Evolutionary conservation across 2,329 filamentous ascomycete genomes (phyloP), one percentile per base, ranked within the genome.

Genomic region (Colletotrichum ledebouriae): DNA sequence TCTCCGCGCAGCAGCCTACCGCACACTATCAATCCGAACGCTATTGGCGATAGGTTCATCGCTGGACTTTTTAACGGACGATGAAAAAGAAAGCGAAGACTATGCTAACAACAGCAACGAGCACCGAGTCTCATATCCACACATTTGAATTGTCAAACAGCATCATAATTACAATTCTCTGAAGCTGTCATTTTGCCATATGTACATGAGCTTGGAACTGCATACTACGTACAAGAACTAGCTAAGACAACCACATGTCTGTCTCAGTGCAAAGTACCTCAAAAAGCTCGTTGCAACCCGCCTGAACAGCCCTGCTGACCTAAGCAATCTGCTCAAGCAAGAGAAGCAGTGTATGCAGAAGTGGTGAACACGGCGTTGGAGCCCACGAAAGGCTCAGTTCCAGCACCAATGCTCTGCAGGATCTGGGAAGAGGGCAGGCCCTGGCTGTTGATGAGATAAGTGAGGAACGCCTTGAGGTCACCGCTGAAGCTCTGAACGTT

Each of bases 331-430:
- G n/a, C 15, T 52, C 50, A 67, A 17, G 49, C 39, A 6, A 64
- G 46, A 10, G 59, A 63, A 4, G 55, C 67, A 6, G 53, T 57
- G 47, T 71, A 71, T n/a, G 67, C 47, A 25, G 41, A 53, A 17
- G 70, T 71, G 12, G 72, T 72, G 67, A 75, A 74, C 20, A 71
- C 63, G 29, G 71, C 73, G 58, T 84, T 78, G 44, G 72, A 80
- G 63, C 86, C 86, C 69, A 81, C 82, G 71, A 89, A 88, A 1
- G 86, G 82, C 78, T 89, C 87, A 3, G 86, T 88, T 11, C 87
- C 87, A 20, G 84, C 84, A 67, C 83, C 82, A 25, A 87, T 78
- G 68, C 81, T 83, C 59, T 71, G 66, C 70, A 73, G 61, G 39
- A 71, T 57, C 65, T 69, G 71, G 72, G 73, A 82, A 34, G 77